Conservation (phyloP, 805 yeast species). For the Candida berthetii region DNA sequence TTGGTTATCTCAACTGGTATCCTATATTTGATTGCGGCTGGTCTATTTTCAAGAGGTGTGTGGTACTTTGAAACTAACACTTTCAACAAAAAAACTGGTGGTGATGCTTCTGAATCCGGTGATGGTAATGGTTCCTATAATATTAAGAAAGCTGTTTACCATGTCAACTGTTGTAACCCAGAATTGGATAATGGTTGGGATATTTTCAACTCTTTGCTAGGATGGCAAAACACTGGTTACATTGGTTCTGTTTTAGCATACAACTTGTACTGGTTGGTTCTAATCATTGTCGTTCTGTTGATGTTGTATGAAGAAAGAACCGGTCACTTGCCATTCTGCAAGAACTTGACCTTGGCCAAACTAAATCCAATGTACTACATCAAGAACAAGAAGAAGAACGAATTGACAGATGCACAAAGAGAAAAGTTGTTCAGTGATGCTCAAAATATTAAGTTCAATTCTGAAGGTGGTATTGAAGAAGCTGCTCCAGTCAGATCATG, state of each 20-base stretch:
- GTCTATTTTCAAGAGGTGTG: conserved; percentile 87
- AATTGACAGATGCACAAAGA: conserved; percentile 46
- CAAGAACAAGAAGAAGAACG: conserved; percentile 60
- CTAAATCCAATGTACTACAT: conserved; percentile 71
- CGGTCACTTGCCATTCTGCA: conserved; percentile 74
- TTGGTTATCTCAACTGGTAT: conserved; percentile 83
- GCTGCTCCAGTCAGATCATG: too few relatives aligned
- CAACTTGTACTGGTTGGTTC: conserved; percentile 79
- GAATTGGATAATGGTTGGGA: conserved; percentile 94
- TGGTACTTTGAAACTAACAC: conserved; percentile 79
- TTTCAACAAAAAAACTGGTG: conserved; percentile 69
- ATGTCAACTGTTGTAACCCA: conserved; percentile 96
- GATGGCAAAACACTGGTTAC: conserved; percentile 97
- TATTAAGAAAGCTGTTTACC: conserved; percentile 79
- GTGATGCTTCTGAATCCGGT: conserved; percentile 92
- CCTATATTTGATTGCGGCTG: conserved; percentile 85
- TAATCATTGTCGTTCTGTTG: conserved; percentile 47
- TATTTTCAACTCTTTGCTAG: conserved; percentile 87
- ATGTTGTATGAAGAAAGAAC: conserved; percentile 80
- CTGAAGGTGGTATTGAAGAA: too few relatives aligned
- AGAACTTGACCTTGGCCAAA: conserved; percentile 38
- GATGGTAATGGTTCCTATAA: conserved; percentile 94
- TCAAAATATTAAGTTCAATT: conserved; percentile 27
- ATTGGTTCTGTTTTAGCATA: conserved; percentile 87
- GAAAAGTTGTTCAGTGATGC: conserved; percentile 43